phyloP scores from a whole-genome alignment of 2,329 filamentous ascomycete species.

The Apiospora rasikravindrae region DNA sequence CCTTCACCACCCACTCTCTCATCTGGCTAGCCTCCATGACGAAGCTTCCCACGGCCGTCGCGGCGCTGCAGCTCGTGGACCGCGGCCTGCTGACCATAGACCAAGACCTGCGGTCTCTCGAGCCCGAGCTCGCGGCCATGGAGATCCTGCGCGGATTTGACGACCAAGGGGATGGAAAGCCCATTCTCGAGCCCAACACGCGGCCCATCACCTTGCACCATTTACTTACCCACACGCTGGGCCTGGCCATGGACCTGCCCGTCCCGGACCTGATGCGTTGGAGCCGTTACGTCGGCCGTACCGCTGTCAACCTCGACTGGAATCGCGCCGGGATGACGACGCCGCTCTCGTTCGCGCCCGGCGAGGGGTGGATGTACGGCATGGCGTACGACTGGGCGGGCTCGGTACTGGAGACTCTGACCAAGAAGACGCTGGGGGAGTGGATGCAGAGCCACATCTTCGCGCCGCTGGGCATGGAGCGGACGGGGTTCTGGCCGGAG shows the following conservation, averaged over 20 bases:
- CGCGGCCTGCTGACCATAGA: slow-evolving; percentile 49
- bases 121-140: slow-evolving; percentile 50
- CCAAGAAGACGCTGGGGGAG: slow-evolving; percentile 41
- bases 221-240: slow-evolving; percentile 53
- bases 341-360: slow-evolving; percentile 50
- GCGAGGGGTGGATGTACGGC: slow-evolving; percentile 48
- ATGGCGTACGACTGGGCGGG: slow-evolving; percentile 53
- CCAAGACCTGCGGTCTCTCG: slow-evolving; percentile 47
- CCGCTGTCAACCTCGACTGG: slow-evolving; percentile 36
- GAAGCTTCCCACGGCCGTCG: slow-evolving; percentile 52
- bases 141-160: slow-evolving; percentile 51
- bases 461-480: slow-evolving; percentile 41
- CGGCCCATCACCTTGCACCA: slow-evolving; percentile 50
- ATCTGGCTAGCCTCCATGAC: slow-evolving; percentile 44
- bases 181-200: slow-evolving; percentile 35
- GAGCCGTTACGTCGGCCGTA: slow-evolving; percentile 5
- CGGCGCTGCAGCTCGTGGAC: slow-evolving; percentile 54
- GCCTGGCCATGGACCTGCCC: slow-evolving; percentile 46
- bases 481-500: slow-evolving; percentile 44
- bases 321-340: slow-evolving; percentile 40
- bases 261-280: slow-evolving; percentile 21
- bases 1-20: slow-evolving; percentile 42
- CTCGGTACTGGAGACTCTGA: slow-evolving; percentile 47
- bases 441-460: slow-evolving; percentile 47
- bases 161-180: slow-evolving; percentile 37